Evolutionary conservation across 2,329 filamentous ascomycete species (phyloP).

Genomic region (Ophiocordyceps unilateralis): DNA sequence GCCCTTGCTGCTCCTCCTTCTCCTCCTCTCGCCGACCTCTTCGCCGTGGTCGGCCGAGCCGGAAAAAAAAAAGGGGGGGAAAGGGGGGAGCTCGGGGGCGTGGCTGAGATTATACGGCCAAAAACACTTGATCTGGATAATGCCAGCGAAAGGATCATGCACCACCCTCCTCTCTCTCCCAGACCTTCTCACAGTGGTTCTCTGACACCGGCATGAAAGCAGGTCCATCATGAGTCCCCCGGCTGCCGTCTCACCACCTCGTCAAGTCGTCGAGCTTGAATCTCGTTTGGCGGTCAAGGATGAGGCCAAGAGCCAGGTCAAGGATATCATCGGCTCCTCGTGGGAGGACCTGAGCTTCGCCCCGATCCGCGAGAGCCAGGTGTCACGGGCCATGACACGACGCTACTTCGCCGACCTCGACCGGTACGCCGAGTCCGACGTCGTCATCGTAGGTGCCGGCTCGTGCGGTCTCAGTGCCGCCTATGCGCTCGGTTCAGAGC

Average conservation of each 20-base stretch:
- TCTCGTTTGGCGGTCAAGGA: too few relatives aligned
- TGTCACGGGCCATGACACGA: constrained; percentile 82
- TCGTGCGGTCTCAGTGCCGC: constrained; percentile 75
- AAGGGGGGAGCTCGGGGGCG: constrained; percentile 6
- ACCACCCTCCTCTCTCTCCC: constrained; percentile 21
- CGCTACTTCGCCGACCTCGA: constrained; percentile 88
- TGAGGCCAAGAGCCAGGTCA: constrained; percentile 26
- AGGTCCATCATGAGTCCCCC: constrained; percentile 57
- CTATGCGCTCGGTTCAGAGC: constrained; percentile 66
- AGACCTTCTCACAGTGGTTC: neutral
- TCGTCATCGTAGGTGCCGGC: constrained; percentile 83
- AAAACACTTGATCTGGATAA: constrained; percentile 91
- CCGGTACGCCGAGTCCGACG: constrained; percentile 77
- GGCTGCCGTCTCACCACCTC: constrained; percentile 44
- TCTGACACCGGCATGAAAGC: constrained; percentile 2
- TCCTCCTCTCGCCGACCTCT: neutral
- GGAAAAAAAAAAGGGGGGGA: neutral
- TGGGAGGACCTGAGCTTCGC: constrained; percentile 74
- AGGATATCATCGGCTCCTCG: constrained; percentile 47
- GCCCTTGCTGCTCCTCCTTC: constrained; percentile 4
- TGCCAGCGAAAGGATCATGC: constrained; percentile 99
- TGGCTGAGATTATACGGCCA: constrained; percentile 77
- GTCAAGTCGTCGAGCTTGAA: constrained; percentile 28
- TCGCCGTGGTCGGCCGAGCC: neutral
- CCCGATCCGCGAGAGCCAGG: constrained; percentile 79